Percentiles rank a stretch among this genome's conserved stretches.
These are phyloP conservation scores for Penicillium soppii DNA, from an alignment of 495 filamentous ascomycete genomes.

Conservation along the genomic window DNA sequence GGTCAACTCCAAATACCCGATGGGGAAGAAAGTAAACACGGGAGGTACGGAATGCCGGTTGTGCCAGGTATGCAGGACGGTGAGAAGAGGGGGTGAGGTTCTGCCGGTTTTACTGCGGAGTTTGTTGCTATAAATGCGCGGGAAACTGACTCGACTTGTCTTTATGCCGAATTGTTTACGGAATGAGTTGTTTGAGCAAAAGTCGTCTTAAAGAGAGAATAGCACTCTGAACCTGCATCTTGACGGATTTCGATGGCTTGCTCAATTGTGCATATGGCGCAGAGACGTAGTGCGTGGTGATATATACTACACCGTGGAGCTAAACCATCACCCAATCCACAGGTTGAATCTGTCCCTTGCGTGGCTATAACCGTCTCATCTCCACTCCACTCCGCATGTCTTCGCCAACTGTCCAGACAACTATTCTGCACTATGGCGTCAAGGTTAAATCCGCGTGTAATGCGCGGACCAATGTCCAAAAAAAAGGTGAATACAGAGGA, in stretches of 20 bases:
- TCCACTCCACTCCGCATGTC: not conserved
- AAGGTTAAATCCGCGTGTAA: not conserved
- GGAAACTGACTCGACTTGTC: too few relatives aligned
- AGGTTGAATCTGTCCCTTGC: not conserved
- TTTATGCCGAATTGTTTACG: too few relatives aligned
- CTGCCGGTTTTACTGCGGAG: not conserved
- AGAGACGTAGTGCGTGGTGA: not conserved
- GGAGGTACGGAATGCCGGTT: constrained; percentile 13
- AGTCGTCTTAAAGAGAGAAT: too few relatives aligned
- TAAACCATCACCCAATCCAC: not conserved
- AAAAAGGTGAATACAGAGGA: not conserved
- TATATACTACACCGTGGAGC: not conserved
- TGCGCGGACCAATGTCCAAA: not conserved
- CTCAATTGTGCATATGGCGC: not conserved
- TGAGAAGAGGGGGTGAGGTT: not conserved
- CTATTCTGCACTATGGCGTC: constrained; percentile 3
- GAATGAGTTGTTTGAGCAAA: too few relatives aligned
- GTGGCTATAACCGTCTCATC: not conserved
- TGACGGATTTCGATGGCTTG: too few relatives aligned
- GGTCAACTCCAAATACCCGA: constrained; percentile 27
- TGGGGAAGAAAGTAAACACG: constrained; percentile 49
- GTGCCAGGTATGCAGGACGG: constrained; percentile 19
- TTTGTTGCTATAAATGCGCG: not conserved
- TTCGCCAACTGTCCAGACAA: not conserved
- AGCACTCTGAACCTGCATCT: too few relatives aligned